Evolutionary conservation across 2,329 filamentous ascomycete genomes (phyloP).

Genomic region (Pseudogymnoascus verrucosus): DNA sequence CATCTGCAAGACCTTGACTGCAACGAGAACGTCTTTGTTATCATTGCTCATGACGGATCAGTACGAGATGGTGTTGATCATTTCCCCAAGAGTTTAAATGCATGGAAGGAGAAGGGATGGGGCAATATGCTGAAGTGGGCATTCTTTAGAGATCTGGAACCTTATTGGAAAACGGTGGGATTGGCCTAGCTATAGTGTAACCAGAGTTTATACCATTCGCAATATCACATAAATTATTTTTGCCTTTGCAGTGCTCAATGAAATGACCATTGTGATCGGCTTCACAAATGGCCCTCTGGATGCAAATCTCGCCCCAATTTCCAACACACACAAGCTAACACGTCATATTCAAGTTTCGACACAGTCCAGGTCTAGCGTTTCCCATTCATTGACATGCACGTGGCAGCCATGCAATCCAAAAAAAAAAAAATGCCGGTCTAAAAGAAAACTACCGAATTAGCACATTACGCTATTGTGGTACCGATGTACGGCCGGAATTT

Average conservation of each 20-base stretch:
- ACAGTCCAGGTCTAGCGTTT: background rate
- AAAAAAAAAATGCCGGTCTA: background rate
- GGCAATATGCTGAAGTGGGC: constrained; percentile 34
- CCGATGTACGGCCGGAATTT: background rate
- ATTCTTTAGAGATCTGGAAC: constrained; percentile 39
- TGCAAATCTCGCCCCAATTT: background rate
- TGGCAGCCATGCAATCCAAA: background rate
- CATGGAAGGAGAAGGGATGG: constrained; percentile 36
- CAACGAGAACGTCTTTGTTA: constrained; percentile 33
- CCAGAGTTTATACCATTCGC: background rate
- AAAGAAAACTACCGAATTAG: background rate
- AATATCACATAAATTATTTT: background rate
- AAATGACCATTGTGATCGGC: background rate
- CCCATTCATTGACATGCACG: background rate
- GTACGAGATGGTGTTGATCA: constrained; percentile 35
- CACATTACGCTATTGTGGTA: background rate
- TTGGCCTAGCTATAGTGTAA: background rate
- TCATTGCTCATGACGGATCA: constrained; percentile 37
- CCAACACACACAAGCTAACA: background rate
- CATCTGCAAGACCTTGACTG: constrained; percentile 38
- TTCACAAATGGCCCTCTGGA: background rate
- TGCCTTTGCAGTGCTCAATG: background rate
- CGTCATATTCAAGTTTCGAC: background rate
- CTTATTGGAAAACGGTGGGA: constrained; percentile 1
- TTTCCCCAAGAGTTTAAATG: constrained; percentile 38